Evolutionary conservation across 345 rosid species (phyloP).

Genomic region (Noccaea caerulescens): DNA sequence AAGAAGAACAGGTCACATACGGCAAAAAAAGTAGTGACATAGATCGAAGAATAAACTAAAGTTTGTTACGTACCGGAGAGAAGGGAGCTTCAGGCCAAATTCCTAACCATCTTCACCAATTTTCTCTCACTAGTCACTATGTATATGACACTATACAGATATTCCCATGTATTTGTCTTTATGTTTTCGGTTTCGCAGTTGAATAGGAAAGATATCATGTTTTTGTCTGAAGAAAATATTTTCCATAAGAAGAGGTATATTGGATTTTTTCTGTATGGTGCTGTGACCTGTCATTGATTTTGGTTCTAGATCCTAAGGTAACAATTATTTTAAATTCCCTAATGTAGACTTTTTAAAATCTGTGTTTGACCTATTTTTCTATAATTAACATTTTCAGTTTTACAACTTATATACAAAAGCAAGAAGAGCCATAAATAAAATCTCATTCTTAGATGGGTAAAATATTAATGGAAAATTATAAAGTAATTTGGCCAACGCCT

Average conservation of each 20-base stretch:
- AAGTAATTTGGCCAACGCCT: conserved; percentile 11
- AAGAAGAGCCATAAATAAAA: too few species aligned
- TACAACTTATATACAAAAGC: too few species aligned
- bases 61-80: conserved; percentile 25
- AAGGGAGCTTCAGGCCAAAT: conserved; percentile 25
- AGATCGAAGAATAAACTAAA: not conserved
- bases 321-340: not conserved
- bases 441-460: not conserved
- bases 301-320: conserved; percentile 13
- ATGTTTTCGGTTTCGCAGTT: conserved; percentile 30
- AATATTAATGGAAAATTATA: not conserved
- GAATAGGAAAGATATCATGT: conserved; percentile 35
- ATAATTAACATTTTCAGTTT: not conserved
- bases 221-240: conserved; percentile 27
- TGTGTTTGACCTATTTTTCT: not conserved
- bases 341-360: not conserved
- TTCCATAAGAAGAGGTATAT: conserved; percentile 7
- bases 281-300: conserved; percentile 1
- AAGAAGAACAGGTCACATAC: not conserved
- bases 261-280: conserved; percentile 5
- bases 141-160: not conserved
- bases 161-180: not conserved
- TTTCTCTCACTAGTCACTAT: conserved; percentile 9
- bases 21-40: not conserved
- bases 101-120: conserved; percentile 2